Evolutionary conservation across 129 eudicot species (phyloP).

Genomic region (Saussurea involucrata): DNA sequence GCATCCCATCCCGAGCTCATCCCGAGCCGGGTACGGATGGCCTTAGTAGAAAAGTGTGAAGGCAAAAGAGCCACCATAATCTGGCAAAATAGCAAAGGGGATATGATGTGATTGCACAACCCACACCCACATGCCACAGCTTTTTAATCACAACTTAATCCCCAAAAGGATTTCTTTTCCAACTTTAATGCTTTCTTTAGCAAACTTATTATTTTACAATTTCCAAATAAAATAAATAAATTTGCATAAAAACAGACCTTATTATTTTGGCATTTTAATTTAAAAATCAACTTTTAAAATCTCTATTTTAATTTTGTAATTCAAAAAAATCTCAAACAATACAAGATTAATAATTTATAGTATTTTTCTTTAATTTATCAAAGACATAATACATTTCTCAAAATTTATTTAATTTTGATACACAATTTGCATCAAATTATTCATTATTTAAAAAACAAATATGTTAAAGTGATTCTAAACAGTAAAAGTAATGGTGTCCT

Average conservation of each 20-base stretch:
- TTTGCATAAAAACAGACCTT: neutral
- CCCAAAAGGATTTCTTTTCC: constrained; percentile 18
- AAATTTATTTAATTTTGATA: no score
- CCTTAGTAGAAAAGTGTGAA: neutral
- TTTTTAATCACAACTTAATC: constrained; percentile 37
- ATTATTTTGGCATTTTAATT: no score
- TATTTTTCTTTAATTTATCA: no score
- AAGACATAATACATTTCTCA: neutral
- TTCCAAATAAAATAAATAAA: neutral
- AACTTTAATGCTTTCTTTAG: constrained; percentile 4
- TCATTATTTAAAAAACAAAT: no score
- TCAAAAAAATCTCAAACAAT: no score
- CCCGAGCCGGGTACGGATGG: no score
- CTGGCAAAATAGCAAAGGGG: constrained; percentile 17
- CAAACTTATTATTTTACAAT: neutral
- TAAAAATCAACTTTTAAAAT: neutral
- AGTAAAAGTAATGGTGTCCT: neutral
- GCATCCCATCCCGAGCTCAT: no score
- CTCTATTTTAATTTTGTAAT: neutral
- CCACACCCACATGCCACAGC: constrained; percentile 28
- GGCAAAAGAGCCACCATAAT: constrained; percentile 30
- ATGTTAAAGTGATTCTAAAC: no score
- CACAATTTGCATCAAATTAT: no score
- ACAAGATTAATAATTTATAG: no score
- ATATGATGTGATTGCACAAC: constrained; percentile 32